phyloP scores from a whole-genome alignment of 495 filamentous ascomycete species.

The Darksidea phi region DNA sequence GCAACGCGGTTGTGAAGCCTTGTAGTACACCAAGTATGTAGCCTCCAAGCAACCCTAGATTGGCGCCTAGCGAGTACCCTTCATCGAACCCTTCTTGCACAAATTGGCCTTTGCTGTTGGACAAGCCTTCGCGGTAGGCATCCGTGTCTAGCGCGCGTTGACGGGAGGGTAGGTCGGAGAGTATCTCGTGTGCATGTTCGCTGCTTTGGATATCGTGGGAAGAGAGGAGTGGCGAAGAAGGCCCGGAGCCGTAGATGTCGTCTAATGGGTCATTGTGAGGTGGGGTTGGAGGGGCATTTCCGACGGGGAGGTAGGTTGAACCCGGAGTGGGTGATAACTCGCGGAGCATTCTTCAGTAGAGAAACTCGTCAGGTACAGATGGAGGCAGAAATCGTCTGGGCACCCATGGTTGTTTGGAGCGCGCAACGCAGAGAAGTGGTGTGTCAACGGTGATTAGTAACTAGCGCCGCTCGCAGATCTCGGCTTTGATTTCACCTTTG shows the following conservation, averaged over 20 bases:
- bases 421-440: not conserved
- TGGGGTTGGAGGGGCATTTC: slow-evolving; percentile 16
- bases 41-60: slow-evolving; percentile 69
- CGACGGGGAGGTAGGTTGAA: slow-evolving; percentile 6
- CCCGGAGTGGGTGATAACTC: slow-evolving; percentile 15
- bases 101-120: slow-evolving; percentile 62
- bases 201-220: not conserved
- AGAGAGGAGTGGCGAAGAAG: slow-evolving; percentile 31
- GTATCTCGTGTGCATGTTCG: slow-evolving; percentile 43
- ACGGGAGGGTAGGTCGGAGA: slow-evolving; percentile 72
- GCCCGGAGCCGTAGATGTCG: slow-evolving; percentile 44
- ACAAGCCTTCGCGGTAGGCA: slow-evolving; percentile 89
- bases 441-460: too few species aligned
- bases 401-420: not conserved
- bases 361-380: not conserved
- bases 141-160: slow-evolving; percentile 72
- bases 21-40: slow-evolving; percentile 70
- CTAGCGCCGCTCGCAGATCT: too few species aligned
- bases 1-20: slow-evolving; percentile 50
- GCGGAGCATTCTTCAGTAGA: slow-evolving; percentile 16
- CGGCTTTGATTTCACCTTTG: too few species aligned
- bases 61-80: slow-evolving; percentile 76
- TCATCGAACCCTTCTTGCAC: slow-evolving; percentile 88
- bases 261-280: slow-evolving; percentile 30
- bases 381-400: too few species aligned